Evolutionary conservation across 495 filamentous ascomycete species (phyloP).

Genomic region (Amorphotheca resinae): DNA sequence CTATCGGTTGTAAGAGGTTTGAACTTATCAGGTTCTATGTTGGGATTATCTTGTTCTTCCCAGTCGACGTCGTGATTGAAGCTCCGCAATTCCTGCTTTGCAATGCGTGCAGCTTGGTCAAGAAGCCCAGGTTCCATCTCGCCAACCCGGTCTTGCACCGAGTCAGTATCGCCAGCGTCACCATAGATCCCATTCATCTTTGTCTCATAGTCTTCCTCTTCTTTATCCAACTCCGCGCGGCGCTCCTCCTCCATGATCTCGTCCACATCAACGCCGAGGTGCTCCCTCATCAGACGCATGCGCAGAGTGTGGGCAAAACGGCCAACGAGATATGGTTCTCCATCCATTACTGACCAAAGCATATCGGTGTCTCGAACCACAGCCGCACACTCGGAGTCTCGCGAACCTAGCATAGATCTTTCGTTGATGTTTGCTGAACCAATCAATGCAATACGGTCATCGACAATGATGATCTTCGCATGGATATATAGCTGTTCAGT

Average conservation of each 20-base stretch:
- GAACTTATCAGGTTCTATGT: constrained; percentile 23
- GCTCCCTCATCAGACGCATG: constrained; percentile 91
- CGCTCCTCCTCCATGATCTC: constrained; percentile 75
- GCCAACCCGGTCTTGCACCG: constrained; percentile 3
- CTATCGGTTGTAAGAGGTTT: constrained; percentile 50
- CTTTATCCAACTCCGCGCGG: constrained; percentile 36
- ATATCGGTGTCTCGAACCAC: constrained; percentile 90
- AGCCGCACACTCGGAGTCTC: constrained; percentile 87
- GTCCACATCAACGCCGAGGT: constrained; percentile 90
- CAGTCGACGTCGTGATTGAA: constrained; percentile 68
- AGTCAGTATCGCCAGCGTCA: constrained; percentile 24
- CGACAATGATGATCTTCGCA: constrained; percentile 93
- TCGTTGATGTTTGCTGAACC: constrained; percentile 99
- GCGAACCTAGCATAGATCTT: constrained; percentile 80
- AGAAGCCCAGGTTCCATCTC: not conserved
- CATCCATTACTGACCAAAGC: constrained; percentile 85
- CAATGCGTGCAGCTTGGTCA: constrained; percentile 12
- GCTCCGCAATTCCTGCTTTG: constrained; percentile 47
- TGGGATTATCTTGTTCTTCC: constrained; percentile 23
- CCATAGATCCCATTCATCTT: constrained; percentile 43
- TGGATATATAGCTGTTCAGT: constrained; percentile 98
- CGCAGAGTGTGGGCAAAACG: constrained; percentile 87
- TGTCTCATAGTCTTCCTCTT: constrained; percentile 31
- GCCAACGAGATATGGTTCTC: constrained; percentile 76
- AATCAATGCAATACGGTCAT: constrained; percentile 88